Conservation (phyloP, 768 basidiomycete genomes). For the Phaffia tasmanica region DNA sequence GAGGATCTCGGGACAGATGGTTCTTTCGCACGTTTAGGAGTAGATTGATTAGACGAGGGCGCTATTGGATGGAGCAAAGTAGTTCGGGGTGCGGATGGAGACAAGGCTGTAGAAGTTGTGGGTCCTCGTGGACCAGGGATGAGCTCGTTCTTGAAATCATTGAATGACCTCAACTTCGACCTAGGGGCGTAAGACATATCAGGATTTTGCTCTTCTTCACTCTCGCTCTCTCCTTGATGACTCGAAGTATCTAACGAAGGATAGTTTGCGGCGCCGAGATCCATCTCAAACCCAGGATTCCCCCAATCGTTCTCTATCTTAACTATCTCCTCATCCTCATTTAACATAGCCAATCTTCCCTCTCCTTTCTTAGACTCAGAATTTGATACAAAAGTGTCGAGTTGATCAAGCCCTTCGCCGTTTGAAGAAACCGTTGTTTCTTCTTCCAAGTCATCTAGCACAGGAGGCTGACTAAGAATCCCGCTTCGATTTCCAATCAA, state of each 20-base stretch:
- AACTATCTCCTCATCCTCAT: neutral
- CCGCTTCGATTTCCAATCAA: constrained; percentile 3
- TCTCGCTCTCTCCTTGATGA: neutral
- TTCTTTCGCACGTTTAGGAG: too few relatives aligned
- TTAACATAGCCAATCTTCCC: neutral
- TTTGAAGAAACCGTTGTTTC: neutral
- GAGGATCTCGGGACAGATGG: too few relatives aligned
- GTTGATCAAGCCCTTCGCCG: neutral
- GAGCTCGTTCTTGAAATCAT: neutral
- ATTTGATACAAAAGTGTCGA: neutral
- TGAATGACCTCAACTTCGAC: too few relatives aligned
- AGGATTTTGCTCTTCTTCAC: too few relatives aligned
- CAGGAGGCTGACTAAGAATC: neutral
- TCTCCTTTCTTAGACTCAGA: constrained; percentile 6
- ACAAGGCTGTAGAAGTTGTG: neutral
- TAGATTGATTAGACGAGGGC: too few relatives aligned
- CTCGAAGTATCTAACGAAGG: neutral
- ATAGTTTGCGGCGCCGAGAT: constrained; percentile 1
- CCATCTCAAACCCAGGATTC: neutral
- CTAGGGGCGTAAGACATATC: too few relatives aligned
- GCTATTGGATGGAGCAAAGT: neutral
- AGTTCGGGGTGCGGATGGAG: neutral
- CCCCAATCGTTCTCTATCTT: constrained; percentile 1
- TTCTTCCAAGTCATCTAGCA: too few relatives aligned
- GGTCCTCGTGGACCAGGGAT: neutral